Conservation (phyloP, 1,284 basidiomycete genomes). For the Ceratobasidium sp. region DNA sequence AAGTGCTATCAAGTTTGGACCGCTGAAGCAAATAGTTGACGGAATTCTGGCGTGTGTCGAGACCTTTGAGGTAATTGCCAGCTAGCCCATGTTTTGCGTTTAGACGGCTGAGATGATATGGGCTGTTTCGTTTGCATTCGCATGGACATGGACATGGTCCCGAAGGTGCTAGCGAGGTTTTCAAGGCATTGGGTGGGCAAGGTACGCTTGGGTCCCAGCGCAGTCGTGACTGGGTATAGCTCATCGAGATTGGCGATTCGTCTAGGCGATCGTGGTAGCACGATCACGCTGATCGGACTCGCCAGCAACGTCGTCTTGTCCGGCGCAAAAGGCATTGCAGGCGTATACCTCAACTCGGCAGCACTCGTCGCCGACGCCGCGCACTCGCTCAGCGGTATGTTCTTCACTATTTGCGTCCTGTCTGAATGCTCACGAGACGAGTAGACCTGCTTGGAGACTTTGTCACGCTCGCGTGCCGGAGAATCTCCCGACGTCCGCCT, state of each 20-base stretch:
- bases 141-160: constrained; percentile 33
- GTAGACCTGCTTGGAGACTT: constrained; percentile 91
- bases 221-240: constrained; percentile 42
- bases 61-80: neutral
- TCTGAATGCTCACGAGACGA: constrained; percentile 19
- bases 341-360: constrained; percentile 89
- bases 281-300: constrained; percentile 89
- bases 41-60: neutral
- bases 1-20: neutral
- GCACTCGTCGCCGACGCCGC: constrained; percentile 94
- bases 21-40: neutral
- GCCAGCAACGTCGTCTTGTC: constrained; percentile 88
- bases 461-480: constrained; percentile 95
- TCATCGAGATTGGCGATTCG: neutral
- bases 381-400: constrained; percentile 87
- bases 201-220: neutral
- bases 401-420: constrained; percentile 28
- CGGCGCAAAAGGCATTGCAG: constrained; percentile 84
- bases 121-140: constrained; percentile 53
- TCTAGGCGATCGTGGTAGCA: constrained; percentile 86
- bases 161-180: constrained; percentile 43
- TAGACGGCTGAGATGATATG: constrained; percentile 55
- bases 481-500: constrained; percentile 84
- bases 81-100: neutral
- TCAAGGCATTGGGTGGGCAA: constrained; percentile 41